Percentiles rank a stretch among this genome's conserved stretches.
Conservation (phyloP, 139 green algal genomes). For the Edaphochlamys debaryana region DNA sequence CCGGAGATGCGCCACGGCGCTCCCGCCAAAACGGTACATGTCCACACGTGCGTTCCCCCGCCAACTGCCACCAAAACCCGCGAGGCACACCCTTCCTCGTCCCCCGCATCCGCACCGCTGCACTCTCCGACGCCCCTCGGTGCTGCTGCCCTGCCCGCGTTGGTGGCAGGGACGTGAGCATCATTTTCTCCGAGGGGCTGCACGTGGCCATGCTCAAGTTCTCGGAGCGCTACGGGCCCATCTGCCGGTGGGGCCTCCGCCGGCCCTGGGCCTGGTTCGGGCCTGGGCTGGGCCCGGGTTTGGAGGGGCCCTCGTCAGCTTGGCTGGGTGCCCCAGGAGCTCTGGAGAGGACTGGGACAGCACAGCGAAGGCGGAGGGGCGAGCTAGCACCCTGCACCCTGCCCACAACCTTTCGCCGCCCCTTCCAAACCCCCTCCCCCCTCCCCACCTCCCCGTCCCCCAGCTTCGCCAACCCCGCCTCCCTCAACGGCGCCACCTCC, state of each 20-base stretch:
- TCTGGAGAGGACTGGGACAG: too few species aligned
- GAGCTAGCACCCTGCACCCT: too few species aligned
- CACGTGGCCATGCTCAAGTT: constrained; percentile 70
- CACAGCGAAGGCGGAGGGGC: too few species aligned
- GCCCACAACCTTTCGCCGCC: background rate
- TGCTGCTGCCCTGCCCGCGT: too few species aligned
- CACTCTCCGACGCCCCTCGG: too few species aligned
- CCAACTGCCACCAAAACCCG: background rate
- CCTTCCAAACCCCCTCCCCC: too few species aligned
- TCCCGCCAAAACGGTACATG: too few species aligned
- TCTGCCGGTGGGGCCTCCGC: constrained; percentile 48
- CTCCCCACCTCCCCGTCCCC: background rate
- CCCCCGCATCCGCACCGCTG: too few species aligned
- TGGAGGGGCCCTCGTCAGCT: too few species aligned
- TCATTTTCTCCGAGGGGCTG: constrained; percentile 61
- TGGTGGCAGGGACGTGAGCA: constrained; percentile 48
- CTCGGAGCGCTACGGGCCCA: constrained; percentile 59
- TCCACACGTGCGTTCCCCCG: background rate
- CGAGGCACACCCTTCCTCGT: background rate
- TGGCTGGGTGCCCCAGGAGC: too few species aligned
- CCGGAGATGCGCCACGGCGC: too few species aligned
- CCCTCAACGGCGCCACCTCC: constrained; percentile 63
- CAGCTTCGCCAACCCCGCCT: constrained; percentile 63
- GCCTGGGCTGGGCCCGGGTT: too few species aligned
- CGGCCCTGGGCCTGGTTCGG: background rate